Evolutionary conservation across 148 eudicot genomes (phyloP), one percentile per base, ranked within the genome.

Genomic region (Limonium bicolor): DNA sequence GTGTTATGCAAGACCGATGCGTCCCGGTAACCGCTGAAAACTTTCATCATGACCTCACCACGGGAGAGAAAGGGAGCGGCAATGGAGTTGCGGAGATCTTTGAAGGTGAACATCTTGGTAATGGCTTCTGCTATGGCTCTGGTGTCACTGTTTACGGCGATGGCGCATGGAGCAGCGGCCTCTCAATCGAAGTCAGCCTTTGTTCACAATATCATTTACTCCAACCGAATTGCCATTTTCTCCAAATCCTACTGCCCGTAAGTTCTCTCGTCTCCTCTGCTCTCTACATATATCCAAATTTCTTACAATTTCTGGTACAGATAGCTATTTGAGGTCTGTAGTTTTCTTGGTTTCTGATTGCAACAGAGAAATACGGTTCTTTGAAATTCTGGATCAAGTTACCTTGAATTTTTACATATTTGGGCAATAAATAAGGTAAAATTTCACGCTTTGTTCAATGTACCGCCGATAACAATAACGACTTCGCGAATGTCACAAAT

Each of bases 171-270:
- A 37, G 58, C 67, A 39, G 66, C 49, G 59, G 94, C 85, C 14
- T 66, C 77, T 4, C 77, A 59, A 60, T 80, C 97, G 1, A 68
- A 78, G 0, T 80, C 97, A 3, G 97, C 93, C 3, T 90, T 84
- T 27, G 97, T 90, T 19, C 78, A 80, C 51, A 90, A 64, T 33
- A 79, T 64, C 50, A 69, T 90, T 32, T 90, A 80, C 74, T 84
- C 97, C 61, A 80, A 90, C 51, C 72, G 72, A 34, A 77, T 90
- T 34, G 78, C 93, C 34, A 66, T 90, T 35, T 90, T 90, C 82
- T 90, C 97, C 64, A 90, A 90, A 78, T 77, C 95, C 7, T 84
- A 90, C 56, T 90, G 97, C 71, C 87, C 93, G 97, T 84, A 66
- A 45, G 34, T 54, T 36, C 24, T 46, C 49, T 50, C 38, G 42